Evolutionary conservation across 441 rosid genomes (phyloP).

Genomic region (Mallotus japonicus): DNA sequence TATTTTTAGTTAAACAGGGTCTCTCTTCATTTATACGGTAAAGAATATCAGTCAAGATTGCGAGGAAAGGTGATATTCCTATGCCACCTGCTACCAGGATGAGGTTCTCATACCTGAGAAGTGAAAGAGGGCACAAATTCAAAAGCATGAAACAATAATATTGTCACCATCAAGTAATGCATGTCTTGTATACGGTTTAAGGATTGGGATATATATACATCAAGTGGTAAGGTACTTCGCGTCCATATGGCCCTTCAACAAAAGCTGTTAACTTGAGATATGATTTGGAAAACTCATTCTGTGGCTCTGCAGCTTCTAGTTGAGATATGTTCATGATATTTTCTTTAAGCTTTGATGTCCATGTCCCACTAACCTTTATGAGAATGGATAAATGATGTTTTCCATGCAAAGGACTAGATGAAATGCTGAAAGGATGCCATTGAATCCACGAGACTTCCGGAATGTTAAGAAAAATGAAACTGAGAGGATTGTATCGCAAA

Average conservation of each 20-base stretch:
- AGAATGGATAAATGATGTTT: constrained; percentile 42
- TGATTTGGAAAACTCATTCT: constrained; percentile 19
- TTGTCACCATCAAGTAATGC: background rate
- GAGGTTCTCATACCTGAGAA: constrained; percentile 72
- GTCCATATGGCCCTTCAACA: constrained; percentile 72
- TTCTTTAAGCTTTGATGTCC: constrained; percentile 47
- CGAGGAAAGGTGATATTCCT: constrained; percentile 85
- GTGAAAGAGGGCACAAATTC: constrained; percentile 1
- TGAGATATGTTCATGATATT: constrained; percentile 29
- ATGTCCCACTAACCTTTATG: constrained; percentile 49
- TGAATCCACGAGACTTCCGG: constrained; percentile 62
- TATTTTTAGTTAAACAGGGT: constrained; percentile 64
- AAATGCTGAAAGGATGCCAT: constrained; percentile 67
- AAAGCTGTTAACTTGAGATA: constrained; percentile 52
- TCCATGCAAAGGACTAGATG: constrained; percentile 48
- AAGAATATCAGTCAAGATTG: constrained; percentile 69
- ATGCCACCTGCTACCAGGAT: constrained; percentile 87
- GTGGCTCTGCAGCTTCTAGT: constrained; percentile 38
- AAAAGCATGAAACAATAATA: too few species aligned
- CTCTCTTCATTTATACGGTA: constrained; percentile 60
- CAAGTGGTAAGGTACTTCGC: constrained; percentile 75
- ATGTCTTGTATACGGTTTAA: background rate
- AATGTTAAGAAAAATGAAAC: constrained; percentile 77
- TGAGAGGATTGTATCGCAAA: constrained; percentile 74
- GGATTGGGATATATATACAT: constrained; percentile 22